Conservation (phyloP, 139 green algal genomes). For the Volvox reticuliferus region DNA sequence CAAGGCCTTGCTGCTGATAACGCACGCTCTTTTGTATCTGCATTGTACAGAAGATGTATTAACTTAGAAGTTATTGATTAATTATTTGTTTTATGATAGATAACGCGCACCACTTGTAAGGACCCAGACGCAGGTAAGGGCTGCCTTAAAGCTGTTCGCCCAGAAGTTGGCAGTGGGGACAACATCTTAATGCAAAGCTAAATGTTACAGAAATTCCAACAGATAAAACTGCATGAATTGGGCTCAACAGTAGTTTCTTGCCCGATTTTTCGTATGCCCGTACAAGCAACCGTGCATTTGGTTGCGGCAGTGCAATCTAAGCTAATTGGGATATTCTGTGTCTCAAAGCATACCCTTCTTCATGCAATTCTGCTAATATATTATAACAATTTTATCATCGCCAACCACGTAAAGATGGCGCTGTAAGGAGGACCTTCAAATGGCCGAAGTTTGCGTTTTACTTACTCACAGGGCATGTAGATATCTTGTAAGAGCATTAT, state of each 20-base stretch:
- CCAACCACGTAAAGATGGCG: background rate
- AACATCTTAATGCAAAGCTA: background rate
- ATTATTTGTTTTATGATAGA: background rate
- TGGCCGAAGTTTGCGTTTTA: constrained; percentile 3
- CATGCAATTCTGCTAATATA: background rate
- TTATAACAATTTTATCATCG: background rate
- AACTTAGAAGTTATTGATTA: background rate
- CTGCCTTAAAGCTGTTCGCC: background rate
- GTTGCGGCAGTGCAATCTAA: background rate
- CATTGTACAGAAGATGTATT: background rate
- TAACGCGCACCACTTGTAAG: background rate
- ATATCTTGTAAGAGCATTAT: background rate
- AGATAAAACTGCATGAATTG: too few species aligned
- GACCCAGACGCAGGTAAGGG: background rate
- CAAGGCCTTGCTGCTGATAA: background rate
- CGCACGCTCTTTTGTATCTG: background rate
- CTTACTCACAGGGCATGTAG: background rate
- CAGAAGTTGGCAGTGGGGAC: background rate
- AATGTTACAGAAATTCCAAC: too few species aligned
- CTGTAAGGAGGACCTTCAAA: background rate
- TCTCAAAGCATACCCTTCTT: background rate
- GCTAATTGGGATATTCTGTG: background rate
- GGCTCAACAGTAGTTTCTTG: too few species aligned
- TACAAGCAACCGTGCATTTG: too few species aligned
- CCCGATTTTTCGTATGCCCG: too few species aligned